Conservation (phyloP, 352 stramenopile genomes). For the Pythium apleroticum region DNA sequence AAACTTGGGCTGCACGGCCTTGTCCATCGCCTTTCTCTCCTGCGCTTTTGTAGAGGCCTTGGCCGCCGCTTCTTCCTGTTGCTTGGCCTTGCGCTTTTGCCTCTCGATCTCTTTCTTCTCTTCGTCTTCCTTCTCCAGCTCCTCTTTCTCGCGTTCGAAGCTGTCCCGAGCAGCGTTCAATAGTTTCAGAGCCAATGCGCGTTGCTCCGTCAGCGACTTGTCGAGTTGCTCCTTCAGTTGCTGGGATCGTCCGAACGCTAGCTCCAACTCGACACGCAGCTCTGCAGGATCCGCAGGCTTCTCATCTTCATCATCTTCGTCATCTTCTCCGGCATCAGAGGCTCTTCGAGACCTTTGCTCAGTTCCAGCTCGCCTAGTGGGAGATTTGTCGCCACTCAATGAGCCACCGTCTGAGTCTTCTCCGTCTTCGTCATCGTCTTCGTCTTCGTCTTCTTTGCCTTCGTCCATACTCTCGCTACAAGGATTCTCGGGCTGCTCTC, state of each 20-base stretch:
- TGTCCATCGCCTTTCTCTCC: conserved; percentile 35
- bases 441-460: too few species aligned
- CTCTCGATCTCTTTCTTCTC: conserved; percentile 46
- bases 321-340: background rate
- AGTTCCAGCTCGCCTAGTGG: background rate
- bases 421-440: background rate
- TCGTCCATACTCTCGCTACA: too few species aligned
- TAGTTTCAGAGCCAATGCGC: conserved; percentile 58
- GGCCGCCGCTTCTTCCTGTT: conserved; percentile 46
- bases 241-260: conserved; percentile 31
- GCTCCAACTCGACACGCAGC: conserved; percentile 43
- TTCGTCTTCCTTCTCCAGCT: conserved; percentile 46
- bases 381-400: background rate
- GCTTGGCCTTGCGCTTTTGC: conserved; percentile 40
- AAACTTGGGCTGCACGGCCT: conserved; percentile 29
- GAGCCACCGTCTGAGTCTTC: background rate
- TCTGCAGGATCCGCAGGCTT: conserved; percentile 41
- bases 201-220: conserved; percentile 37
- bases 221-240: conserved; percentile 38
- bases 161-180: conserved; percentile 54
- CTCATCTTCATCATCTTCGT: conserved; percentile 13
- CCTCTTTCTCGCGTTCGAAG: conserved; percentile 58
- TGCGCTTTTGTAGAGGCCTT: conserved; percentile 49
- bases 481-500: too few species aligned
- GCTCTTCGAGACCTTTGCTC: background rate